Percentiles rank a stretch among this genome's conserved stretches.
Evolutionary conservation across 768 basidiomycete species (phyloP).

Genomic region (Lentinula edodes): DNA sequence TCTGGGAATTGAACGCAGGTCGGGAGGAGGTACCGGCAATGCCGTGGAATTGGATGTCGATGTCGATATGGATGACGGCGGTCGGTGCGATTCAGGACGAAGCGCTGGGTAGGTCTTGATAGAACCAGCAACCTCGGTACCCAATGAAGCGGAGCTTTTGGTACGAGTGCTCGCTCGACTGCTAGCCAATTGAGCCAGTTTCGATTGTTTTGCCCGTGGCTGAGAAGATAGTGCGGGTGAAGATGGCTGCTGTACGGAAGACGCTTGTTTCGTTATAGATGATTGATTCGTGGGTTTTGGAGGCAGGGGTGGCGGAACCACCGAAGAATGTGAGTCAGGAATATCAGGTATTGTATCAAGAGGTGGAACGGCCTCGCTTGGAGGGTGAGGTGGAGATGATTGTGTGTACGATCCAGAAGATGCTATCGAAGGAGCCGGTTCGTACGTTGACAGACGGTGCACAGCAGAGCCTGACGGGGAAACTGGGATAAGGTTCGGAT

Average conservation of each 20-base stretch:
- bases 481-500: conserved; percentile 56
- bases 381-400: conserved; percentile 30
- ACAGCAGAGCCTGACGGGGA: conserved; percentile 68
- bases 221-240: conserved; percentile 14
- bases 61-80: conserved; percentile 27
- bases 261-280: conserved; percentile 9
- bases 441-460: conserved; percentile 52
- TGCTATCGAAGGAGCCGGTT: conserved; percentile 50
- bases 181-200: conserved; percentile 63
- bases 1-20: conserved; percentile 7
- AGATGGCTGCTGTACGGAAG: not conserved
- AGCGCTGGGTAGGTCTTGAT: conserved; percentile 69
- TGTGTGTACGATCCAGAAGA: conserved; percentile 31
- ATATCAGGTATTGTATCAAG: conserved; percentile 51
- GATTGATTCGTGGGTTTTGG: conserved; percentile 34
- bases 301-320: not conserved
- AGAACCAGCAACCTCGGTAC: conserved; percentile 49
- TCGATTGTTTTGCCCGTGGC: conserved; percentile 47
- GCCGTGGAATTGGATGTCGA: conserved; percentile 21
- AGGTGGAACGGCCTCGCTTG: conserved; percentile 39
- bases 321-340: conserved; percentile 30
- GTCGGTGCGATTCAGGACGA: conserved; percentile 56
- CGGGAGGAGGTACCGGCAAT: conserved; percentile 8
- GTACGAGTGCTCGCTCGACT: conserved; percentile 51
- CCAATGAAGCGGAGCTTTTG: conserved; percentile 51